Percentiles rank a stretch among this genome's conserved stretches.
These are phyloP conservation scores for Penicillium parvum DNA, from an alignment of 495 filamentous ascomycete genomes.

Conservation along the genomic window DNA sequence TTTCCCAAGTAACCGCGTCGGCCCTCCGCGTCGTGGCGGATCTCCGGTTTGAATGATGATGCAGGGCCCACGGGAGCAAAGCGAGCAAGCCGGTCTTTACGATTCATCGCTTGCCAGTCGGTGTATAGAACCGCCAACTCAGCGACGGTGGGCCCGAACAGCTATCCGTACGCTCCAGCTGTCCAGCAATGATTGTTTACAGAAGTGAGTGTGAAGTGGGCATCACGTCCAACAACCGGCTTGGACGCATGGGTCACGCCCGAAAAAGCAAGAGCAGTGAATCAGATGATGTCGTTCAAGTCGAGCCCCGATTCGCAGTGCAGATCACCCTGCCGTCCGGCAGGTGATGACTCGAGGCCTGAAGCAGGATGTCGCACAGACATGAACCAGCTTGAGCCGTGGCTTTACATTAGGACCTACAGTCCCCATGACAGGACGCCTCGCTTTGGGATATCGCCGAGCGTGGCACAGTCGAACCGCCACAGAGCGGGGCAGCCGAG, in stretches of 20 bases:
- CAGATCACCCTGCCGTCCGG: slow-evolving; percentile 17
- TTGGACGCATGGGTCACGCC: slow-evolving; percentile 3
- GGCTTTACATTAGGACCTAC: neutral
- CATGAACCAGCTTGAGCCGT: neutral
- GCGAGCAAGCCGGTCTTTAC: slow-evolving; percentile 6
- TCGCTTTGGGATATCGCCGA: no score
- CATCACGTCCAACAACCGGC: neutral
- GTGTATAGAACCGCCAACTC: no score
- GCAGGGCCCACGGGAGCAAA: slow-evolving; percentile 21
- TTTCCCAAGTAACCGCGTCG: slow-evolving; percentile 33
- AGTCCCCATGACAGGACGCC: neutral
- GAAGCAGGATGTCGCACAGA: slow-evolving; percentile 13
- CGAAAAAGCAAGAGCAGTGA: slow-evolving; percentile 5
- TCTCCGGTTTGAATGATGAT: slow-evolving; percentile 21
- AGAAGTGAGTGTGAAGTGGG: neutral
- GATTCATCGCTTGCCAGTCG: no score
- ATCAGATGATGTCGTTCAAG: slow-evolving; percentile 20
- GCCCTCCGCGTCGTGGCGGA: slow-evolving; percentile 23
- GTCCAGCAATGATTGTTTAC: no score
- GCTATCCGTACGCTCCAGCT: no score
- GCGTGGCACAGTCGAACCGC: slow-evolving; percentile 28
- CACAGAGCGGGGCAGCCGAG: slow-evolving; percentile 24
- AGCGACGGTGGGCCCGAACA: no score
- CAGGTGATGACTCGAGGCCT: slow-evolving; percentile 19
- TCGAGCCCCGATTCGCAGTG: slow-evolving; percentile 19